Evolutionary conservation across 768 basidiomycete genomes (phyloP).

Genomic region (Lactifluus volemus): DNA sequence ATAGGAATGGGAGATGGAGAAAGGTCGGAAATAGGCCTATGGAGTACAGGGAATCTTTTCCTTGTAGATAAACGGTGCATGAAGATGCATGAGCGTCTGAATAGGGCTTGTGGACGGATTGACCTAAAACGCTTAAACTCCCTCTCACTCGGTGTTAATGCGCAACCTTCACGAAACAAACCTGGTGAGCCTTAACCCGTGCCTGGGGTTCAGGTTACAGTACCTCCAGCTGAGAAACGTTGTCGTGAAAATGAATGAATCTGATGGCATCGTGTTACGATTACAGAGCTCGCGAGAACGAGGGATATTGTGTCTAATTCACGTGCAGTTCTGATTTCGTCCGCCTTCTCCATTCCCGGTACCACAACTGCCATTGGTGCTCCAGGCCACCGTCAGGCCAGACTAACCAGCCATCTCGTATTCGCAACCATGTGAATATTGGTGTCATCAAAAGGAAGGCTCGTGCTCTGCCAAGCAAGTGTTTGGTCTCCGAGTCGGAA

Average conservation of each 20-base stretch:
- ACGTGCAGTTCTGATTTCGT: slow-evolving; percentile 8
- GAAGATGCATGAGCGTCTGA: not conserved
- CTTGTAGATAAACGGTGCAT: not conserved
- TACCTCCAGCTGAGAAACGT: too few relatives aligned
- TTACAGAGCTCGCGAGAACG: not conserved
- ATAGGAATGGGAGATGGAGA: slow-evolving; percentile 33
- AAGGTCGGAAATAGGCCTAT: slow-evolving; percentile 11
- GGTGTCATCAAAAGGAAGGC: slow-evolving; percentile 45
- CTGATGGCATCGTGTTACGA: not conserved
- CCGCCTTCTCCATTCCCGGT: slow-evolving; percentile 43
- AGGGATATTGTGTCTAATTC: not conserved
- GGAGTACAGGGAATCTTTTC: not conserved
- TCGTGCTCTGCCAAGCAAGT: slow-evolving; percentile 46
- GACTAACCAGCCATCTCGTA: slow-evolving; percentile 76
- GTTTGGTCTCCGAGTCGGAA: slow-evolving; percentile 45
- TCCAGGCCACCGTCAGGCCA: slow-evolving; percentile 77
- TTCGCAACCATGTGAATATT: slow-evolving; percentile 52
- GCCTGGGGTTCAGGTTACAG: not conserved
- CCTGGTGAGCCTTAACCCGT: not conserved
- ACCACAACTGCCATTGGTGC: slow-evolving; percentile 63
- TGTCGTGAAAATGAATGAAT: too few relatives aligned
- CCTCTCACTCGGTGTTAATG: too few relatives aligned
- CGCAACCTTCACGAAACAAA: not conserved
- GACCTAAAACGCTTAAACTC: too few relatives aligned
- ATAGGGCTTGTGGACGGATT: not conserved